These are phyloP conservation scores for Geotrichum bryndzae DNA, from an alignment of 1,139 yeast genomes.

Conservation along the genomic window DNA sequence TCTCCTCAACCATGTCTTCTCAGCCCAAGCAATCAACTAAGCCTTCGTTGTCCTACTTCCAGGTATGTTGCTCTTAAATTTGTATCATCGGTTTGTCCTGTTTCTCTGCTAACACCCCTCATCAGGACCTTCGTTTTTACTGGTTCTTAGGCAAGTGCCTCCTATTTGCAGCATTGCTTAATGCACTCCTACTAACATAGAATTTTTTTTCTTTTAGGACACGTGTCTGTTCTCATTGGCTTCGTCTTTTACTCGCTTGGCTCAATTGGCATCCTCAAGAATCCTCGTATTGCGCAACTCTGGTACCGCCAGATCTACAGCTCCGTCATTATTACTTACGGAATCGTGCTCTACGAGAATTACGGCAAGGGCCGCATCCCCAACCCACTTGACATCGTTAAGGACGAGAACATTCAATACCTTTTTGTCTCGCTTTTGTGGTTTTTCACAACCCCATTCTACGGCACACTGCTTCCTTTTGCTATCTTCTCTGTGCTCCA, in stretches of 20 bases:
- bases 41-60: background rate
- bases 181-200: constrained; percentile 2
- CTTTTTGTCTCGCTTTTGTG: constrained; percentile 52
- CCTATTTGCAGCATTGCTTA: background rate
- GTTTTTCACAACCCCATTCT: constrained; percentile 48
- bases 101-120: background rate
- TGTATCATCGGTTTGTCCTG: background rate
- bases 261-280: constrained; percentile 31
- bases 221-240: constrained; percentile 55
- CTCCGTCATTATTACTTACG: constrained; percentile 69
- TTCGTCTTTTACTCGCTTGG: constrained; percentile 51
- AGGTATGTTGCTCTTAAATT: background rate
- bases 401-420: constrained; percentile 67
- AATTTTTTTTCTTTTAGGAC: constrained; percentile 39
- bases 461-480: constrained; percentile 59
- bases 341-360: constrained; percentile 63
- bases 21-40: background rate
- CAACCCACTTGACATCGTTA: constrained; percentile 36
- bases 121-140: constrained; percentile 15
- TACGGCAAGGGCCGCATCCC: constrained; percentile 25
- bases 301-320: constrained; percentile 59
- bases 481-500: constrained; percentile 68
- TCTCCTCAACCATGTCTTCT: background rate
- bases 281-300: constrained; percentile 32
- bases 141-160: constrained; percentile 17